Evolutionary conservation across 116 monocot species (phyloP), one percentile per base, ranked within the genome.

Genomic region (Iris pallida): DNA sequence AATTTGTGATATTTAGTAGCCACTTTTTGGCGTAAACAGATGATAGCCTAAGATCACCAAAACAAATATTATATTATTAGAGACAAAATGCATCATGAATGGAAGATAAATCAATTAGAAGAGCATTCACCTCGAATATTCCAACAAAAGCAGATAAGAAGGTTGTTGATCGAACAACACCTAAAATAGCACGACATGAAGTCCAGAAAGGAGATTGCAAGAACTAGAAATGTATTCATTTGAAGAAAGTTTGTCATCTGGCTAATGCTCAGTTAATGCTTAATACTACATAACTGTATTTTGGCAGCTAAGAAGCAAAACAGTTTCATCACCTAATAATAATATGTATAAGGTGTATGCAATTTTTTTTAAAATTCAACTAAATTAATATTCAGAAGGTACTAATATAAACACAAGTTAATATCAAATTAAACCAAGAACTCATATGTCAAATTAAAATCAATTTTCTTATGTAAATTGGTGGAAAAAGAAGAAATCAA

Each of bases 111-210:
- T 54, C 16, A 30, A 13, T 5, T 7, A n/a, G n/a, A 6, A 53
- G 3, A 63, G 13, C 7, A 69, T 68, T 41, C 79, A 90, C 97
- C 92, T 98, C 93, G 79, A 98, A 98, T 18, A 86, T 66, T 66
- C 83, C 81, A 73, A 92, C 97, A 80, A 98, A 98, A 70, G 81
- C 93, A 87, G 97, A 97, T 71, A 97, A 82, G 70, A 97, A 97
- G 20, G 85, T 72, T 20, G 97, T 97, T 11, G 97, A 97, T 19
- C 92, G 85, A 70, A 88, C 79, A 19, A 92, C 87, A 80, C 93
- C 97, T n/a, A 59, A 76, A 68, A 86, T 59, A 57, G 97, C 90
- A 67, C 80, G 73, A 90, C 93, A 92, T 65, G 76, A 83, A 8
- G 90, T 92, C 54, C 71, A 53, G 64, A 79, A 60, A 67, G 97